phyloP scores from a whole-genome alignment of 306 rosid genomes.

The Pachyrhizus erosus region DNA sequence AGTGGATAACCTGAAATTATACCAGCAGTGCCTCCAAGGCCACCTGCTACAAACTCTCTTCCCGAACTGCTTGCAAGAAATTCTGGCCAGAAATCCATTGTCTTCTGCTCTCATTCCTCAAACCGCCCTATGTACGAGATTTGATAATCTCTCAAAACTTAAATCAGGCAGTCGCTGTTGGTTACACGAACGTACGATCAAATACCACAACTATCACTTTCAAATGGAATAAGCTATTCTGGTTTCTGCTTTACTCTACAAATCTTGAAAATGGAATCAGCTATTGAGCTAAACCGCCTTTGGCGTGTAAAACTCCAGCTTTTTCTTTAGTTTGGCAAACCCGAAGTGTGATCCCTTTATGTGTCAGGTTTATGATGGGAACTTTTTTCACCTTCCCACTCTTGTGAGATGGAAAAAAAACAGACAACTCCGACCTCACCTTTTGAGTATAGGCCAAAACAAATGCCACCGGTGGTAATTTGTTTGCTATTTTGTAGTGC shows the following conservation, averaged over 20 bases:
- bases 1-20: constrained; percentile 82
- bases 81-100: constrained; percentile 86
- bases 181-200: not conserved
- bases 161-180: not conserved
- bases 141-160: constrained; percentile 18
- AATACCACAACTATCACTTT: not conserved
- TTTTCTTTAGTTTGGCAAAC: constrained; percentile 1
- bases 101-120: constrained; percentile 48
- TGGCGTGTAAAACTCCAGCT: not conserved
- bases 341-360: not conserved
- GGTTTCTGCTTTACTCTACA: not conserved
- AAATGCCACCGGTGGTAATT: constrained; percentile 49
- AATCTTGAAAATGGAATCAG: constrained; percentile 1
- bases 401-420: not conserved
- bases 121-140: not conserved
- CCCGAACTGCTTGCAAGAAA: constrained; percentile 84
- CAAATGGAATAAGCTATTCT: not conserved
- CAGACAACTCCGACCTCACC: not conserved
- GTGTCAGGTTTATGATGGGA: not conserved
- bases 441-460: constrained; percentile 36
- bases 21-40: constrained; percentile 90
- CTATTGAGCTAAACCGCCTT: not conserved
- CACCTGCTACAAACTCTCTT: constrained; percentile 90
- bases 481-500: constrained; percentile 38
- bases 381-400: not conserved